Evolutionary conservation across 2,329 filamentous ascomycete genomes (phyloP), one percentile per base, ranked within the genome.

Genomic region (Trichoderma sp.): DNA sequence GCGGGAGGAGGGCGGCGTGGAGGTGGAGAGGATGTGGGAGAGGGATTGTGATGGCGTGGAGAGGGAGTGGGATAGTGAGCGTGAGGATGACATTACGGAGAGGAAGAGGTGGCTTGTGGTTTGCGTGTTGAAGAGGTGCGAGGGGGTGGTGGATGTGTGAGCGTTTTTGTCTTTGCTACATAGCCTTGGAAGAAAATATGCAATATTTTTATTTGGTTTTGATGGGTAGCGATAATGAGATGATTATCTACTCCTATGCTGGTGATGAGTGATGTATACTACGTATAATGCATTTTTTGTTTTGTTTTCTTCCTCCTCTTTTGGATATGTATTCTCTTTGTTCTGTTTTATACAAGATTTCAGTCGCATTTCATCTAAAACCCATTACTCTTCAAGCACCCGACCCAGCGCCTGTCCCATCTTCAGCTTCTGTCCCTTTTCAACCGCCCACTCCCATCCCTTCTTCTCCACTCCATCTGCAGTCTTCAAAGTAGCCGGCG

Each of bases 351-450:
- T 32, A 32, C 39, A 50, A 30, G 12, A 34, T 32, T 28, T 3
- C 11, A 20, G 32, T 17, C 57, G 2, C n/a, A 67, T 11, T 20
- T 39, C 20, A 23, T 39, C 43, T 47, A 11, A 11, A 30, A 20
- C 36, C 55, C 32, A 3, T 17, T 47, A 70, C 3, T 53, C 53
- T 23, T 63, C 68, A 30, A 66, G 50, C 53, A 97, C 91, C 78
- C 87, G 90, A 1, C 95, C 96, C 72, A 99, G 81, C 8, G 92
- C 90, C 83, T 99, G 88, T 3, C 96, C 96, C 84, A 98, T 92
- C 84, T 94, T 94, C 73, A 99, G 89, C 76, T 87, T 92, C 84
- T 95, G 92, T 0, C 95, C 96, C 82, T 94, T 94, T 78, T 95
- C 89, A 63, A 98, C 92, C 32, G 86, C 87, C 95, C 96, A 99